Evolutionary conservation across 495 filamentous ascomycete genomes (phyloP).

Genomic region (Penicillium odoratum): DNA sequence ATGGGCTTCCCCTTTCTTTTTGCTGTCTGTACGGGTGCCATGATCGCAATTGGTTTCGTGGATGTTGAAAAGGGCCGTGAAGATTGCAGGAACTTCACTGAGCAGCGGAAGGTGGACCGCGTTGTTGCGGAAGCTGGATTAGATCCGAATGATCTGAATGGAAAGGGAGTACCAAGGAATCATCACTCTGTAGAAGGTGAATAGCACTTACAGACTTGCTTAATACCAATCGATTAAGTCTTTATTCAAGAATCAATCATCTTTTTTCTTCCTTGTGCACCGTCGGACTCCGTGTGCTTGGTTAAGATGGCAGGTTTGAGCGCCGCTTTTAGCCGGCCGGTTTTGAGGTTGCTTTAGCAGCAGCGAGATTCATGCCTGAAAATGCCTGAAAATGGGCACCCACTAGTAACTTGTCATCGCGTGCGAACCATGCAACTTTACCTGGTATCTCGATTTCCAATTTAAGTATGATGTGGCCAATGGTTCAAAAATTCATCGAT

Average conservation of each 20-base stretch:
- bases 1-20: conserved; percentile 54
- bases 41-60: conserved; percentile 44
- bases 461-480: too few relatives aligned
- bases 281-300: too few relatives aligned
- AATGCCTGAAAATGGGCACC: not conserved
- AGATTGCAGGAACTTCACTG: conserved; percentile 41
- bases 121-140: conserved; percentile 22
- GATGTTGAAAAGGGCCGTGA: conserved; percentile 50
- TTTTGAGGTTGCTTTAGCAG: not conserved
- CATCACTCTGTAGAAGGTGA: not conserved
- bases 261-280: too few relatives aligned
- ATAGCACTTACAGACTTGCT: not conserved
- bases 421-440: too few relatives aligned
- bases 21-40: conserved; percentile 42
- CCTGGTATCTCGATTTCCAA: too few relatives aligned
- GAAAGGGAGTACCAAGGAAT: not conserved
- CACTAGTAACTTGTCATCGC: not conserved
- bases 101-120: conserved; percentile 36
- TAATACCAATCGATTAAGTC: too few relatives aligned
- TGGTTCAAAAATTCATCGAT: not conserved
- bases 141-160: not conserved
- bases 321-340: not conserved
- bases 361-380: not conserved
- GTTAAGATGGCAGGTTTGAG: not conserved
- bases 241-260: too few relatives aligned